Evolutionary conservation across 2,329 filamentous ascomycete genomes (phyloP).

Genomic region (Colletotrichum eleusines): DNA sequence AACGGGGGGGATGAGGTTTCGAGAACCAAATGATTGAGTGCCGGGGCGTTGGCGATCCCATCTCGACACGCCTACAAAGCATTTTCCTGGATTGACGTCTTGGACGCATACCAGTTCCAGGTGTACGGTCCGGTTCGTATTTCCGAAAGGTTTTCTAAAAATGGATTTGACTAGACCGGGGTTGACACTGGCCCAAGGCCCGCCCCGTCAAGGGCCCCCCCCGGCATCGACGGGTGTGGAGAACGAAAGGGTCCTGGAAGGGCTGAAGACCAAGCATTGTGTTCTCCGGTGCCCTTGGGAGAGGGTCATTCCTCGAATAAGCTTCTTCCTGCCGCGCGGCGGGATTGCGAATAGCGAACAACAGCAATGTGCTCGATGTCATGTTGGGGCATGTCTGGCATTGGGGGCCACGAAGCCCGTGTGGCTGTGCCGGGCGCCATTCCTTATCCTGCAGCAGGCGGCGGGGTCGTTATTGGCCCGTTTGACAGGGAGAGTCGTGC

Average conservation of each 20-base stretch:
- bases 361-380: slow-evolving; percentile 27
- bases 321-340: slow-evolving; percentile 41
- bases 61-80: slow-evolving; percentile 12
- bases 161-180: slow-evolving; percentile 24
- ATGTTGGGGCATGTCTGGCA: slow-evolving; percentile 26
- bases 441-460: slow-evolving; percentile 18
- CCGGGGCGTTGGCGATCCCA: background rate
- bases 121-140: slow-evolving; percentile 31
- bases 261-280: slow-evolving; percentile 11
- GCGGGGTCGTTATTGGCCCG: slow-evolving; percentile 22
- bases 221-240: slow-evolving; percentile 23
- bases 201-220: slow-evolving; percentile 1
- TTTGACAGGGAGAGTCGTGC: slow-evolving; percentile 7
- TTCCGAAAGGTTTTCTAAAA: slow-evolving; percentile 35
- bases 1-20: slow-evolving; percentile 8
- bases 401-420: slow-evolving; percentile 35
- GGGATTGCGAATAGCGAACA: slow-evolving; percentile 15
- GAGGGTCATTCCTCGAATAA: slow-evolving; percentile 38
- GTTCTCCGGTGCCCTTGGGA: slow-evolving; percentile 21
- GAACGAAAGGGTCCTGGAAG: slow-evolving; percentile 12
- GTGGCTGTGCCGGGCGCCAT: slow-evolving; percentile 38
- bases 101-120: slow-evolving; percentile 21
- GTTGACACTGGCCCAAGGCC: slow-evolving; percentile 8
- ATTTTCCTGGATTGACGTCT: background rate
- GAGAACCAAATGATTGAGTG: slow-evolving; percentile 2